phyloP scores from a whole-genome alignment of 495 filamentous ascomycete species.

The Tuber brumale region DNA sequence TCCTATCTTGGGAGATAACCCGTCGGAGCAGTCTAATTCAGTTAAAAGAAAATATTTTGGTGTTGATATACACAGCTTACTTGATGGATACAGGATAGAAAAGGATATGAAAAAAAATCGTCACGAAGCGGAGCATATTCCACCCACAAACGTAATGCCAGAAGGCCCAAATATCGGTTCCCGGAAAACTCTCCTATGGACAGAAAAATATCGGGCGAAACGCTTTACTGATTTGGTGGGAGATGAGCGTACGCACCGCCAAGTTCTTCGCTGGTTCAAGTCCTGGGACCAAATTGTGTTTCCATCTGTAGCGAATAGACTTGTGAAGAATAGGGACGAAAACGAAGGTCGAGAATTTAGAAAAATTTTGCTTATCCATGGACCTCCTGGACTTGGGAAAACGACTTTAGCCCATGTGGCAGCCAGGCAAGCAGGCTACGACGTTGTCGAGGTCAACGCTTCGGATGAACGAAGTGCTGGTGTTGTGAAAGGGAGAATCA shows the following conservation, averaged over 20 bases:
- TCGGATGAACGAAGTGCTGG: slow-evolving; percentile 68
- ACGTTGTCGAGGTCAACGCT: slow-evolving; percentile 83
- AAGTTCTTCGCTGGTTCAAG: slow-evolving; percentile 89
- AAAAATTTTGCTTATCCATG: slow-evolving; percentile 84
- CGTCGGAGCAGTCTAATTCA: slow-evolving; percentile 56
- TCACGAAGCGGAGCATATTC: slow-evolving; percentile 16
- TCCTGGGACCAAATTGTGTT: slow-evolving; percentile 90
- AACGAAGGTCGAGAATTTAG: slow-evolving; percentile 65
- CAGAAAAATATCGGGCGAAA: slow-evolving; percentile 83
- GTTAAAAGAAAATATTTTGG: slow-evolving; percentile 85
- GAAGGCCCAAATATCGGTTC: slow-evolving; percentile 44
- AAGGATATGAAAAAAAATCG: slow-evolving; percentile 23
- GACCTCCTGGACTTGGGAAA: slow-evolving; percentile 88
- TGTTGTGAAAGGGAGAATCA: slow-evolving; percentile 83
- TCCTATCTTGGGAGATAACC: slow-evolving; percentile 63
- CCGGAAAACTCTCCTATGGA: slow-evolving; percentile 61
- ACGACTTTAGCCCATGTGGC: slow-evolving; percentile 96
- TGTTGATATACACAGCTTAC: slow-evolving; percentile 74
- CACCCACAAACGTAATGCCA: slow-evolving; percentile 25
- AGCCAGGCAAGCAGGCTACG: slow-evolving; percentile 88
- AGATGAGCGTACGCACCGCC: slow-evolving; percentile 87
- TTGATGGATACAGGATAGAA: slow-evolving; percentile 55
- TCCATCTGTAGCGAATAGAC: slow-evolving; percentile 49
- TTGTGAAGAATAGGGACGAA: slow-evolving; percentile 40
- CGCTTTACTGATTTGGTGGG: slow-evolving; percentile 90